These are phyloP conservation scores for Mimosa bimucronata DNA, from an alignment of 306 rosid genomes.

Conservation along the genomic window DNA sequence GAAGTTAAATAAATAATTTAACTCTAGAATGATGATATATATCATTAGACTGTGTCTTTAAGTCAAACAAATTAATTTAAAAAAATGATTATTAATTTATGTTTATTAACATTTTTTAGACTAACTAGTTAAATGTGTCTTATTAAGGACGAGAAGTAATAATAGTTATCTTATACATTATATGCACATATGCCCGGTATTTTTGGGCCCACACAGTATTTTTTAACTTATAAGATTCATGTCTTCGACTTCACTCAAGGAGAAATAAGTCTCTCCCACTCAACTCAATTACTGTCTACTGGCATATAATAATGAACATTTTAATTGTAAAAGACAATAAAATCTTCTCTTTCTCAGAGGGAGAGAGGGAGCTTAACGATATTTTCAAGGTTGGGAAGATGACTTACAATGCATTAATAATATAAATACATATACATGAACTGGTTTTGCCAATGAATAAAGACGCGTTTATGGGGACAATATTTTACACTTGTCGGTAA, in stretches of 20 bases:
- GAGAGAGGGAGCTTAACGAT: not conserved
- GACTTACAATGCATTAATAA: constrained; percentile 15
- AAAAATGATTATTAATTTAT: no score
- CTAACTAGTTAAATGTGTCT: no score
- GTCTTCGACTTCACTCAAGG: not conserved
- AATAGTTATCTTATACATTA: no score
- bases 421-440: not conserved
- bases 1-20: no score
- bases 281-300: not conserved
- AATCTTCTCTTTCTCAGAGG: not conserved
- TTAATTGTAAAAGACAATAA: not conserved
- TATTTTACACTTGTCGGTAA: not conserved
- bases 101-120: no score
- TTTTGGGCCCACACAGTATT: not conserved
- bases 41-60: no score
- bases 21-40: no score
- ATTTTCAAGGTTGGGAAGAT: not conserved
- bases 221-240: not conserved
- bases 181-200: no score
- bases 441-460: constrained; percentile 18
- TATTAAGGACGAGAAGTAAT: no score
- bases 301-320: not conserved
- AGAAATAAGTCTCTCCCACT: not conserved
- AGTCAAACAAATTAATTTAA: no score
- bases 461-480: constrained; percentile 21